Evolutionary conservation across 176 grass and related monocot species (phyloP).

Genomic region (Elymus sibiricus): DNA sequence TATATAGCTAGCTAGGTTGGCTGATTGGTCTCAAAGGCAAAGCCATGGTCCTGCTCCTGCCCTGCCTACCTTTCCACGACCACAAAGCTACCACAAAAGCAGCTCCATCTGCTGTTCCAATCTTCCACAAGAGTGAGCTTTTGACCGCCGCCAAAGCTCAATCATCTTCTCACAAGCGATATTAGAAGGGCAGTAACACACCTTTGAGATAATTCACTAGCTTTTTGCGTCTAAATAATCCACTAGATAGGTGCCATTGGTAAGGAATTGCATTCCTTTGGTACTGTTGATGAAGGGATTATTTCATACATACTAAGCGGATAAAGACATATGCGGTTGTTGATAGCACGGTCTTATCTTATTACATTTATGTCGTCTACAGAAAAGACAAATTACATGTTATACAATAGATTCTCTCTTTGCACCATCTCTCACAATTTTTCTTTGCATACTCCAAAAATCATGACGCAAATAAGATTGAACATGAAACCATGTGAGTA

Average conservation of each 20-base stretch:
- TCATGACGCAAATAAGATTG: too few species aligned
- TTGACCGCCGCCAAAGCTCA: neutral
- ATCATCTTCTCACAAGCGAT: neutral
- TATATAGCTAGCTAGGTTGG: neutral
- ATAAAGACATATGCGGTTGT: too few species aligned
- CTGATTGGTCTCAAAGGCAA: neutral
- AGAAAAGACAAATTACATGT: too few species aligned
- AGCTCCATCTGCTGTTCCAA: neutral
- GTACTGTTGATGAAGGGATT: neutral
- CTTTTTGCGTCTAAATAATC: neutral
- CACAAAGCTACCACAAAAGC: neutral
- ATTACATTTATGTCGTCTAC: too few species aligned
- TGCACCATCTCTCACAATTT: too few species aligned
- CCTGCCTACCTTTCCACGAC: neutral
- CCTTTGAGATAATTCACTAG: neutral
- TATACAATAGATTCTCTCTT: too few species aligned
- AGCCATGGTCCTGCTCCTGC: conserved; percentile 17
- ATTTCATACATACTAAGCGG: neutral
- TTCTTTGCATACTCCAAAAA: too few species aligned
- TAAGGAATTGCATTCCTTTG: neutral
- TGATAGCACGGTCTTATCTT: too few species aligned
- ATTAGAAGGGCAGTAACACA: neutral
- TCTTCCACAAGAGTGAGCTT: neutral
- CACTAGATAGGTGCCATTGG: neutral
- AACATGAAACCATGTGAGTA: too few species aligned